Evolutionary conservation across 108 stramenopile genomes (phyloP), one percentile per base, ranked within the genome.

Genomic region (Cylindrotheca fusiformis): DNA sequence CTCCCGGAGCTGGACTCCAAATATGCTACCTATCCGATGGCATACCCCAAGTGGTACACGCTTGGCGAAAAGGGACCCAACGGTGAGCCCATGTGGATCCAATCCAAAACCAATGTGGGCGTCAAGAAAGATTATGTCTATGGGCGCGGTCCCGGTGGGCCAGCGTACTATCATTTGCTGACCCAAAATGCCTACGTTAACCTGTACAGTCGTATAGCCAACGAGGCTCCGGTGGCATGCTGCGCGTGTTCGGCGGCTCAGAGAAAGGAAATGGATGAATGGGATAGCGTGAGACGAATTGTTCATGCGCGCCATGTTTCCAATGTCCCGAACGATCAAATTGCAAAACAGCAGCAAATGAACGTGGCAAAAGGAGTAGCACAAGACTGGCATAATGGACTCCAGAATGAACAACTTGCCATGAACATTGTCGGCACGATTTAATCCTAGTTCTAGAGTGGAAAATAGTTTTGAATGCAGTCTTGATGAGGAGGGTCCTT

Each of bases 81-180:
- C 8, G 55, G 29, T 32, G 50, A 23, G 14, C 36, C 36, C 14
- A 41, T 14, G 14, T 41, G 36, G 36, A 41, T 41, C 36, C 6
- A 41, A 14, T 10, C 10, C 36, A 14, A 41, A 6, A 18, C n/a
- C 26, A 22, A 18, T 36, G 3, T 3, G 22, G 36, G 36, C 6
- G 14, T 41, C 36, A 60, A 60, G 59, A 30, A 47, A n/a, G 61
- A 63, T 24, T 63, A 63, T 26, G 25, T 23, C 3, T 52, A 22
- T 41, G 61, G 61, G 30, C 4, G 21, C 3, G 61, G 61, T 8
- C 10, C 23, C 20, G 8, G 26, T 19, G 61, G 61, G 5, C n/a
- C 8, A 30, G 61, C 44, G 6, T 63, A 63, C 27, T 63, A 63
- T 25, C 61, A 63, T 25, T 52, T 63, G 48, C 48, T 63, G 48